Percentiles rank a stretch among this genome's conserved stretches.
Evolutionary conservation across 225 moss, liverwort and hornwort species (phyloP).

Genomic region (Pleurozium schreberi): DNA sequence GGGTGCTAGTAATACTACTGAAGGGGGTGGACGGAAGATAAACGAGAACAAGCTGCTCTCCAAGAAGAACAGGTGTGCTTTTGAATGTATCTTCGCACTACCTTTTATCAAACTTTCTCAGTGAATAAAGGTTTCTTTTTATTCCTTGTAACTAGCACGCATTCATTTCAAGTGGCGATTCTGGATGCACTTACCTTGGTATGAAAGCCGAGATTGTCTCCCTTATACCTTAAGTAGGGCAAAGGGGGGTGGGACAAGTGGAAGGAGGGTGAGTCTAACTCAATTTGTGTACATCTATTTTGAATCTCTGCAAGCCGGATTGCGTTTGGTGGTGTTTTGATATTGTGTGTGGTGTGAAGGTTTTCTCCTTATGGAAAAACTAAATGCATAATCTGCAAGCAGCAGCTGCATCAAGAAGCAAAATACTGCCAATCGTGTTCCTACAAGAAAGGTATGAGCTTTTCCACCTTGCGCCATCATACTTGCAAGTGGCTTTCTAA

Average conservation of each 20-base stretch:
- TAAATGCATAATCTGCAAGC: conserved; percentile 94
- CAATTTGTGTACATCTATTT: background rate
- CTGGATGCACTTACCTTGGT: background rate
- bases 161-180: background rate
- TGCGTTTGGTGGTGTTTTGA: background rate
- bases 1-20: conserved; percentile 95
- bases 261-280: no score
- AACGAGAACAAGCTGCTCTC: conserved; percentile 90
- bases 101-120: background rate
- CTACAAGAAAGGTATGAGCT: conserved; percentile 76
- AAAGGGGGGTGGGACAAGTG: background rate
- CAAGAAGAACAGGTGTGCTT: conserved; percentile 76
- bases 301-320: background rate
- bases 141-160: background rate
- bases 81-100: background rate
- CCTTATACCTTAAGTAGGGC: background rate
- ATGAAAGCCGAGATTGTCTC: background rate
- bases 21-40: conserved; percentile 86
- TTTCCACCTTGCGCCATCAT: background rate
- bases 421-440: conserved; percentile 97
- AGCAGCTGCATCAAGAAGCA: conserved; percentile 92
- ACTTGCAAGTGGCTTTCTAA: background rate
- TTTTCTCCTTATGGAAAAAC: conserved; percentile 72
- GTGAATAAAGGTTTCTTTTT: background rate
- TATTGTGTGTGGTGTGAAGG: conserved; percentile 15